Base-by-base conservation (phyloP, 495 filamentous ascomycete species). In the Aspergillus sclerotiicarbonarius region DNA sequence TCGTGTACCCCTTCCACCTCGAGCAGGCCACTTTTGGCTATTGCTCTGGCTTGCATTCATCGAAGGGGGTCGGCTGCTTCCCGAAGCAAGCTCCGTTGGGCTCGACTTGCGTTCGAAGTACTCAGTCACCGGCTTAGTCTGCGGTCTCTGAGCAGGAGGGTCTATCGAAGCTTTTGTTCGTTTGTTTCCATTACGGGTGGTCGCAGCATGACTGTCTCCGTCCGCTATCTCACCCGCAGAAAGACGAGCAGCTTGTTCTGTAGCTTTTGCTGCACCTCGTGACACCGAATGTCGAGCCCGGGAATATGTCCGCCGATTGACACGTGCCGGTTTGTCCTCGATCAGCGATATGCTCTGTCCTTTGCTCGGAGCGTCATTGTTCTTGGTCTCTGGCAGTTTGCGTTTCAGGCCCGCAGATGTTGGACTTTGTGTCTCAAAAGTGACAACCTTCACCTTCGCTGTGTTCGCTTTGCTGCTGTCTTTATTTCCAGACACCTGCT, bases 371-470 rank as follows among this genome's bases (percentile, higher is more conserved):
- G 16, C 20, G 15, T 19, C 32, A 15, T 55, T 53, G 9, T 6
- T 19, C 16, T 57, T 37, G 8, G 35, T 25, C 8, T 45, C 49
- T 3, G 44, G 18, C 16, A 32, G 16, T 32, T 67, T 58, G 21
- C 51, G 39, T 8, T 58, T 49, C n/a, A 53, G 52, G 6, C 13
- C 10, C 1, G 29, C 29, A 7, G 48, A 18, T 18, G 18, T 16
- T 19, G 58, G 12, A 5, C 48, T 53, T 18, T 53, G 21, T n/a
- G 54, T 35, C 8, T 64, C 59, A 30, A 74, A 76, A 18, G 67
- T 71, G 19, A 74, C 70, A 33, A 63, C 54, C 29, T 72, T 74
- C 3, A 59, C 64, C 44, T 31, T 31, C 33, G n/a, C n/a, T n/a
- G 39, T 43, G 44, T 21, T 58, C 49, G 8, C 57, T 46, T 8